Evolutionary conservation across 140 eudicot species (phyloP).

Genomic region (Cichorium intybus): DNA sequence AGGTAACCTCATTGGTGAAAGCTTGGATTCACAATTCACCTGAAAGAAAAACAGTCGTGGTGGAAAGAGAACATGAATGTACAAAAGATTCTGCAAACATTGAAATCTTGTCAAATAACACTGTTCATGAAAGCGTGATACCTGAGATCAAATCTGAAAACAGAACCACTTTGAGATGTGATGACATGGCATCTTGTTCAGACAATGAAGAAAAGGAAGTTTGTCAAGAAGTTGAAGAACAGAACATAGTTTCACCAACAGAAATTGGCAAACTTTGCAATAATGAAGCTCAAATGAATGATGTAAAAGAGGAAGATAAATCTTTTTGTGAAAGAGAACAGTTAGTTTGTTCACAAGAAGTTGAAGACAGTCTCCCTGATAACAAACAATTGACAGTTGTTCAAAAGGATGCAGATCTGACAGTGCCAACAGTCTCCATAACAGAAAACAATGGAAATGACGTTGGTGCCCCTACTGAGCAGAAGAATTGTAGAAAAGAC

Average conservation of each 20-base stretch:
- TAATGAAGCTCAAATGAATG: constrained; percentile 20
- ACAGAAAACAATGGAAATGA: constrained; percentile 24
- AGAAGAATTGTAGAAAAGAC: constrained; percentile 35
- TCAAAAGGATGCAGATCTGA: constrained; percentile 25
- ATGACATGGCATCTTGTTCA: constrained; percentile 22
- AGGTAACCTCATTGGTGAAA: constrained; percentile 20
- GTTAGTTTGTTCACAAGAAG: constrained; percentile 11
- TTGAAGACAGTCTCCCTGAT: constrained; percentile 10
- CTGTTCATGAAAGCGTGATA: constrained; percentile 11
- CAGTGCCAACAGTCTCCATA: constrained; percentile 19
- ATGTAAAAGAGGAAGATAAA: constrained; percentile 24
- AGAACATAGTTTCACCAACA: constrained; percentile 16
- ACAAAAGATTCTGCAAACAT: constrained; percentile 7
- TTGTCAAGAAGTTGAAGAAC: constrained; percentile 27
- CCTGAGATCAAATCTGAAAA: constrained; percentile 1
- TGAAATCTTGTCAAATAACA: constrained; percentile 15
- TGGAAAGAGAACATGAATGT: constrained; percentile 10
- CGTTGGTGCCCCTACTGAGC: constrained; percentile 24
- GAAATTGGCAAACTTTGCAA: constrained; percentile 13
- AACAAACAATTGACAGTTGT: constrained; percentile 13
- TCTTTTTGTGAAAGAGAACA: constrained; percentile 22
- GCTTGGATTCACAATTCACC: constrained; percentile 18
- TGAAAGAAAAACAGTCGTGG: constrained; percentile 17
- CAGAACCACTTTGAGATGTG: constrained; percentile 8
- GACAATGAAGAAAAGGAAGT: constrained; percentile 9